phyloP scores from a whole-genome alignment of 805 yeast genomes.

The Saturnispora quitensis region DNA sequence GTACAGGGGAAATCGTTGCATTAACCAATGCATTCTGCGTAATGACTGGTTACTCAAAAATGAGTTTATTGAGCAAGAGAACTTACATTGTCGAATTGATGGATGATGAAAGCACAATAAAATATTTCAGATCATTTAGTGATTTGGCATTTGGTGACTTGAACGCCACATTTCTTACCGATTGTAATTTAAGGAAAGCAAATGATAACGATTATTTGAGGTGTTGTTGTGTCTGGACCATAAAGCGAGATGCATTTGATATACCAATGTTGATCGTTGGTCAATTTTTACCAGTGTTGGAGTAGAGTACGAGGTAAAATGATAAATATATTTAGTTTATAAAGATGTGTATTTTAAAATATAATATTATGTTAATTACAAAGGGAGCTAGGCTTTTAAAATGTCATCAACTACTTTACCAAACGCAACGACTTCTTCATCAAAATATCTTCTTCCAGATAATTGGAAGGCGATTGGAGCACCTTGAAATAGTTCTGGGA shows the following conservation, averaged over 20 bases:
- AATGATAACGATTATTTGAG: slow-evolving; percentile 34
- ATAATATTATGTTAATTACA: not conserved
- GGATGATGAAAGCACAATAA: slow-evolving; percentile 69
- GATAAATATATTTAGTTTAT: not conserved
- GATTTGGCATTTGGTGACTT: slow-evolving; percentile 62
- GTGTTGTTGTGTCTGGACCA: slow-evolving; percentile 80
- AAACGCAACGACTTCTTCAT: slow-evolving; percentile 43
- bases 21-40: slow-evolving; percentile 67
- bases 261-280: slow-evolving; percentile 80
- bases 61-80: slow-evolving; percentile 48
- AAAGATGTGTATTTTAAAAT: not conserved
- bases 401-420: slow-evolving; percentile 26
- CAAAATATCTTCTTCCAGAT: slow-evolving; percentile 44
- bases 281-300: slow-evolving; percentile 62
- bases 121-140: slow-evolving; percentile 65
- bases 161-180: slow-evolving; percentile 43
- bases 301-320: slow-evolving; percentile 9
- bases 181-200: slow-evolving; percentile 36
- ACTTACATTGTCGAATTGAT: slow-evolving; percentile 70
- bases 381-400: slow-evolving; percentile 12
- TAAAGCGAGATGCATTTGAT: slow-evolving; percentile 73
- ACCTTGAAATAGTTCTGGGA: slow-evolving; percentile 37
- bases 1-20: slow-evolving; percentile 79
- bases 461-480: slow-evolving; percentile 52
- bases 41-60: slow-evolving; percentile 53